These are phyloP conservation scores for Acacia melanoxylon DNA, from an alignment of 306 rosid species.

Conservation along the genomic window DNA sequence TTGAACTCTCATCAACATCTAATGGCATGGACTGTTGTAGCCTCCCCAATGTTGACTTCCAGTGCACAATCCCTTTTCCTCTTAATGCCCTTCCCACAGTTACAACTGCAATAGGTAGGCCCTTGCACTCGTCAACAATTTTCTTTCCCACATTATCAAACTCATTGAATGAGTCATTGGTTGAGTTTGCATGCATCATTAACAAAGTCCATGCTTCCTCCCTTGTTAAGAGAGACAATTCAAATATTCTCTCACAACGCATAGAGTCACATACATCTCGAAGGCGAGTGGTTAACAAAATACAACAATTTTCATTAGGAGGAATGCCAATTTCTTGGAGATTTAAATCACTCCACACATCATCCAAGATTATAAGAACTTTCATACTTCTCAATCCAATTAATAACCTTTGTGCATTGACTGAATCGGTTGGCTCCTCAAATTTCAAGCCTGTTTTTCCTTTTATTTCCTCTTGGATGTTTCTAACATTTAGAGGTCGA, in stretches of 20 bases:
- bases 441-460: no score
- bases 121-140: slow-evolving; percentile 1
- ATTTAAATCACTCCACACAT: neutral
- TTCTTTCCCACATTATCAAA: neutral
- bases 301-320: neutral
- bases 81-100: neutral
- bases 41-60: neutral
- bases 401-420: neutral
- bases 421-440: fast-evolving
- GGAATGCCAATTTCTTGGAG: neutral
- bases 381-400: neutral
- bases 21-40: neutral
- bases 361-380: slow-evolving; percentile 1
- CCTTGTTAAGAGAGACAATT: neutral
- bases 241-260: neutral
- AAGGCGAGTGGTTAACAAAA: neutral
- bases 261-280: neutral
- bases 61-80: neutral
- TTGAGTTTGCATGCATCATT: neutral
- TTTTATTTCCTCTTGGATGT: neutral
- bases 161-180: neutral
- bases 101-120: neutral
- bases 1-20: neutral
- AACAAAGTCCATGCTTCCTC: neutral
- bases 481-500: neutral